Conservation (phyloP, 331 rosid species). For the Cucumis variabilis region DNA sequence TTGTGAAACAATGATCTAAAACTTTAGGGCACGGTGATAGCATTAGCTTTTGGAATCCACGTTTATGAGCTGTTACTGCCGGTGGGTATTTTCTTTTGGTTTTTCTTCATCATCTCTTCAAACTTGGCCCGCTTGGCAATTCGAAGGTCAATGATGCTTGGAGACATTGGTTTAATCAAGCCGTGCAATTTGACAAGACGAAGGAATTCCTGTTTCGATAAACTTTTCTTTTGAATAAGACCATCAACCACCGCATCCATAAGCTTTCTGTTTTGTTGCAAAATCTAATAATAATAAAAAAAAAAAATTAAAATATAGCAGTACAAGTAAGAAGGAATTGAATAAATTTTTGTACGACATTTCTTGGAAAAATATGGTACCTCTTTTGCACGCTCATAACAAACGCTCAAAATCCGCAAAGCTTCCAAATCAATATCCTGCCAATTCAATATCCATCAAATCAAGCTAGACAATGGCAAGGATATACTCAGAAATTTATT, state of each 20-base stretch:
- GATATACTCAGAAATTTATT: conserved; percentile 20
- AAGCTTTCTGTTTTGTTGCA: conserved; percentile 66
- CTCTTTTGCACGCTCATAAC: conserved; percentile 92
- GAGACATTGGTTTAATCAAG: conserved; percentile 63
- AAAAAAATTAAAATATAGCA: neutral
- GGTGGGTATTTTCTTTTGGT: conserved; percentile 40
- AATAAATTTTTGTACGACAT: neutral
- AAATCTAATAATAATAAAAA: conserved; percentile 53
- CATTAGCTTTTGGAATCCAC: conserved; percentile 6
- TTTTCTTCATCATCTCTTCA: conserved; percentile 46
- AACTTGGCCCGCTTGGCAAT: conserved; percentile 60
- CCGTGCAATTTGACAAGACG: conserved; percentile 78
- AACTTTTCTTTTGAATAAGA: conserved; percentile 81
- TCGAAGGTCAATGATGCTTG: conserved; percentile 71
- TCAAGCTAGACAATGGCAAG: neutral
- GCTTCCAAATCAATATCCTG: conserved; percentile 92
- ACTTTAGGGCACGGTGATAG: neutral
- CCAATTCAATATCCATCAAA: conserved; percentile 28
- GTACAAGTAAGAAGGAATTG: neutral
- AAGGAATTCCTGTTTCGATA: conserved; percentile 77
- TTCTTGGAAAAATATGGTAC: conserved; percentile 39
- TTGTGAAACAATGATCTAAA: neutral
- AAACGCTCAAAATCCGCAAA: conserved; percentile 59
- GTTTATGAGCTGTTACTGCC: conserved; percentile 37
- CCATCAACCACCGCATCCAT: conserved; percentile 82